These are phyloP conservation scores for Aspergillus candidus DNA, from an alignment of 2,329 filamentous ascomycete genomes.

Conservation along the genomic window DNA sequence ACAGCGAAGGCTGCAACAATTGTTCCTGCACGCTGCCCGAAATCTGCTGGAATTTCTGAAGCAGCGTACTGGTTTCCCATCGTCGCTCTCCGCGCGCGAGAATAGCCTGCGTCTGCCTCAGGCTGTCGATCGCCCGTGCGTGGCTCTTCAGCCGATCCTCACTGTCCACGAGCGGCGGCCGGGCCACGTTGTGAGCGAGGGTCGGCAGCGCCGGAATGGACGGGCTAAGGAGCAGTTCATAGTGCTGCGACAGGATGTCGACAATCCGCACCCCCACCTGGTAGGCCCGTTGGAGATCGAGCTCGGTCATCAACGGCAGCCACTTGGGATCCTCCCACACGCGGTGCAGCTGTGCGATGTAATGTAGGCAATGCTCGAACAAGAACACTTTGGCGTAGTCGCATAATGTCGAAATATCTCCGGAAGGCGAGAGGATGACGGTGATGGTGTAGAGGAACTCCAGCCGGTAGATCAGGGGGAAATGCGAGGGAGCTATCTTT, in stretches of 20 bases:
- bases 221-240: conserved; percentile 39
- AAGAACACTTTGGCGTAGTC: conserved; percentile 74
- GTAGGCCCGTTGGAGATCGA: conserved; percentile 79
- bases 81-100: conserved; percentile 29
- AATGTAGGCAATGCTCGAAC: conserved; percentile 81
- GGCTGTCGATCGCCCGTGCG: conserved; percentile 27
- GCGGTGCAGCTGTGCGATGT: conserved; percentile 66
- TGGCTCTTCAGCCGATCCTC: conserved; percentile 31
- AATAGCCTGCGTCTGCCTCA: conserved; percentile 28
- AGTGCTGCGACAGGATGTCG: conserved; percentile 50
- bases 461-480: conserved; percentile 74
- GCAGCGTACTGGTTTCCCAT: conserved; percentile 27
- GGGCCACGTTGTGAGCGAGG: conserved; percentile 26
- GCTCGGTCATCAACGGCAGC: conserved; percentile 70
- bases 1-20: conserved; percentile 18
- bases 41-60: conserved; percentile 28
- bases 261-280: conserved; percentile 58
- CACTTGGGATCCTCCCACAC: conserved; percentile 56
- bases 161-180: conserved; percentile 25
- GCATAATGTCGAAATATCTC: conserved; percentile 61
- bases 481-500: conserved; percentile 55
- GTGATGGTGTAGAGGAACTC: conserved; percentile 89
- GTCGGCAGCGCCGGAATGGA: conserved; percentile 23
- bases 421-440: conserved; percentile 77
- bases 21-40: conserved; percentile 23